A percentile compares a stretch with the other conserved stretches of the same genome.
Evolutionary conservation across 2,329 filamentous ascomycete species (phyloP).

Genomic region (Aspergillus nomiae): DNA sequence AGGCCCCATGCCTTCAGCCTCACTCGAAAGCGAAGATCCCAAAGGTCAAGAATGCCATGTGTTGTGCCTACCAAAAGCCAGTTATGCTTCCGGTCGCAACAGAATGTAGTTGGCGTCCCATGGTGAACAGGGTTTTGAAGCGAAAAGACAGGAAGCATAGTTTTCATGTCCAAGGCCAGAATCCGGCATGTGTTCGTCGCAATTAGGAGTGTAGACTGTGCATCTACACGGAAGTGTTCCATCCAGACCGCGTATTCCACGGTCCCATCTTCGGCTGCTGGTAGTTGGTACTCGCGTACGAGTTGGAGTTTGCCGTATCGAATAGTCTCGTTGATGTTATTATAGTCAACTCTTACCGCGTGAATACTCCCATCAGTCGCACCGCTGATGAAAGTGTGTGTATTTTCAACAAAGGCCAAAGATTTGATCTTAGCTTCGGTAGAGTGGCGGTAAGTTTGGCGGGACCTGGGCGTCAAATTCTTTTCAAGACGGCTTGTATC

Average conservation of each 20-base stretch:
- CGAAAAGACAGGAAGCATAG: constrained; percentile 78
- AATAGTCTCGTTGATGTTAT: constrained; percentile 57
- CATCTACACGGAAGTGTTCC: constrained; percentile 85
- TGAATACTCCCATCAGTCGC: constrained; percentile 88
- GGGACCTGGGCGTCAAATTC: constrained; percentile 83
- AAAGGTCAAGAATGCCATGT: constrained; percentile 88
- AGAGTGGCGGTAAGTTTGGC: constrained; percentile 79
- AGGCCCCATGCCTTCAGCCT: constrained; percentile 87
- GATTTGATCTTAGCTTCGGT: constrained; percentile 73
- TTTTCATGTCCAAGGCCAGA: constrained; percentile 80
- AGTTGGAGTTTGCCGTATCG: constrained; percentile 78
- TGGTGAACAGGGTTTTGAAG: constrained; percentile 89
- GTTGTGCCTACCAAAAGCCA: constrained; percentile 92
- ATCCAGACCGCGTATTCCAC: constrained; percentile 85
- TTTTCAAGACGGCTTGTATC: constrained; percentile 86
- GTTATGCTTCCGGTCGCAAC: constrained; percentile 78
- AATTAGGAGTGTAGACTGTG: constrained; percentile 77
- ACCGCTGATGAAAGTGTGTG: constrained; percentile 89
- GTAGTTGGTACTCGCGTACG: constrained; percentile 78
- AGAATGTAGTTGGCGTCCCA: constrained; percentile 88
- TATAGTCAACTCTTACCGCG: constrained; percentile 78
- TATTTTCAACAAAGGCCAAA: constrained; percentile 89
- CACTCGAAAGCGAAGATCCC: constrained; percentile 94
- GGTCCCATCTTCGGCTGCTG: constrained; percentile 30
- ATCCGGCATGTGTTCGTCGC: constrained; percentile 85